Conservation (phyloP, 805 yeast genomes). For the Metschnikowia lochheadii region DNA sequence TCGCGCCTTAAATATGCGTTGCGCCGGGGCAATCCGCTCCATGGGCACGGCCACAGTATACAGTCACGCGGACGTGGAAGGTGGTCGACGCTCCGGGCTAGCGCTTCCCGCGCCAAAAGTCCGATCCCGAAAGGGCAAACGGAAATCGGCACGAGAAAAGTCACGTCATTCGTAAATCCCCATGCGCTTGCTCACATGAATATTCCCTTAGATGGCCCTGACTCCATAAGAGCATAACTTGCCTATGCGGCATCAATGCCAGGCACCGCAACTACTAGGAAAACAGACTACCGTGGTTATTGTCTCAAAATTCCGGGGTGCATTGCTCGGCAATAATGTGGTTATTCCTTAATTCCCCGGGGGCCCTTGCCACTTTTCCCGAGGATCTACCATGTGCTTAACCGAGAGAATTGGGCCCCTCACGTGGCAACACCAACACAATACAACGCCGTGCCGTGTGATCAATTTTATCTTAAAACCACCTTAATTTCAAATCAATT, state of each 20-base stretch:
- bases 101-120: slow-evolving; percentile 9
- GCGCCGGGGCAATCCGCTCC: slow-evolving; percentile 20
- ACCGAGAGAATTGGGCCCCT: background rate
- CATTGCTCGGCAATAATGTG: background rate
- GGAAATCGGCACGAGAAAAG: slow-evolving; percentile 1
- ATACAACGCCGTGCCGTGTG: background rate
- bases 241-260: background rate
- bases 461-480: background rate
- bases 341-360: background rate
- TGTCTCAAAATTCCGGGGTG: background rate
- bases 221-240: slow-evolving; percentile 2
- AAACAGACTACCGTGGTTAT: background rate
- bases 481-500: background rate
- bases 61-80: slow-evolving; percentile 5
- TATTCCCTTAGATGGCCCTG: slow-evolving; percentile 1
- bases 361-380: background rate
- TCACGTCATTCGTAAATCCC: slow-evolving; percentile 2
- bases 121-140: slow-evolving; percentile 6
- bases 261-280: background rate
- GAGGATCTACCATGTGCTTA: background rate
- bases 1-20: slow-evolving; percentile 9
- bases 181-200: background rate
- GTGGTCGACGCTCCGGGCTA: slow-evolving; percentile 10
- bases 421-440: background rate
- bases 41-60: slow-evolving; percentile 9